Evolutionary conservation across 768 basidiomycete genomes (phyloP).

Genomic region (Vishniacozyma victoriae): DNA sequence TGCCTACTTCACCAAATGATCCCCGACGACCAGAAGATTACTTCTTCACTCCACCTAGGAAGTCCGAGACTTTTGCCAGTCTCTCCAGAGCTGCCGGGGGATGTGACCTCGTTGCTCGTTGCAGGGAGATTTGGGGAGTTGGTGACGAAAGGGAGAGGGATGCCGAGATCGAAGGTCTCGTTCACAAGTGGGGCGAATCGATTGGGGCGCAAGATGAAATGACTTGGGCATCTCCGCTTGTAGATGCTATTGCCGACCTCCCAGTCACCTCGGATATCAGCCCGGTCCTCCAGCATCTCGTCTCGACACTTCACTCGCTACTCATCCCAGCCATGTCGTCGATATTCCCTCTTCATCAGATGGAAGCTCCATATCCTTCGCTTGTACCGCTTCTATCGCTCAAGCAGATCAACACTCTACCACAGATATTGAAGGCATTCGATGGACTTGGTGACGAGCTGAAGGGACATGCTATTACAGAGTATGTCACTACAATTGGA

Average conservation of each 20-base stretch:
- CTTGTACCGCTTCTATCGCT: slow-evolving; percentile 19
- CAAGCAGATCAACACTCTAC: slow-evolving; percentile 11
- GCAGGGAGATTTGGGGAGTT: slow-evolving; percentile 41
- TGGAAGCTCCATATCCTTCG: slow-evolving; percentile 20
- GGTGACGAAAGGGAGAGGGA: slow-evolving; percentile 24
- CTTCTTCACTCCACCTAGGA: slow-evolving; percentile 29
- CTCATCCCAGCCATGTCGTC: slow-evolving; percentile 5
- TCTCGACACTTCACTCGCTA: slow-evolving; percentile 13
- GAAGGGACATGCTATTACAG: slow-evolving; percentile 37
- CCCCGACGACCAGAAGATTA: not conserved
- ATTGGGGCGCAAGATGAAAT: slow-evolving; percentile 22
- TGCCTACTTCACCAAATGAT: slow-evolving; percentile 18
- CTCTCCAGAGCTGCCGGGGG: slow-evolving; percentile 8
- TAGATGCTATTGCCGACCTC: slow-evolving; percentile 7
- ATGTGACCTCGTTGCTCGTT: slow-evolving; percentile 31
- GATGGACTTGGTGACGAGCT: slow-evolving; percentile 37
- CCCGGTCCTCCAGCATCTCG: slow-evolving; percentile 14
- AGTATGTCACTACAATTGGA: slow-evolving; percentile 35
- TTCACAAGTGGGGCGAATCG: slow-evolving; percentile 28
- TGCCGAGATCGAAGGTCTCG: slow-evolving; percentile 30
- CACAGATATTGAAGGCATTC: slow-evolving; percentile 4
- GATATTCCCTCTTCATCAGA: slow-evolving; percentile 30
- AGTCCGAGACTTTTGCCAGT: slow-evolving; percentile 26
- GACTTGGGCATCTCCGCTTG: slow-evolving; percentile 17
- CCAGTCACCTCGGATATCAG: slow-evolving; percentile 6